Conservation (phyloP, 305 asterid species). For the Fraxinus baroniana region DNA sequence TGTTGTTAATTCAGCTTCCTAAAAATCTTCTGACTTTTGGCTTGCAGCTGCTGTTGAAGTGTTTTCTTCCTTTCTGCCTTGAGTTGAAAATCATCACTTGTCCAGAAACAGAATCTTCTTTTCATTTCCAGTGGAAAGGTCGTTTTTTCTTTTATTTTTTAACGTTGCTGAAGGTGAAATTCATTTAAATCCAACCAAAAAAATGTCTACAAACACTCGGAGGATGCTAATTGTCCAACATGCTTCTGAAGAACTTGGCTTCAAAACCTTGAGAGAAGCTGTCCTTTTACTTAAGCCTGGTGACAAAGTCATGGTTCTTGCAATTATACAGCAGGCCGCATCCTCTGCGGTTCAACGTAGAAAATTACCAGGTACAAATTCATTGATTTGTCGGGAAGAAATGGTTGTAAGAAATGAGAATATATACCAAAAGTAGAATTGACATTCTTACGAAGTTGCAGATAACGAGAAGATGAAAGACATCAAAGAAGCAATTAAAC, state of each 20-base stretch:
- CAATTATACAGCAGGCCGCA: slow-evolving; percentile 30
- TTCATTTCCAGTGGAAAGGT: not conserved
- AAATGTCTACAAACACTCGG: slow-evolving; percentile 28
- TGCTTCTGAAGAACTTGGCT: slow-evolving; percentile 35
- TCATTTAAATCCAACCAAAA: not conserved
- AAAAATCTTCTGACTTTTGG: not conserved
- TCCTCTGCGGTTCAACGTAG: slow-evolving; percentile 19
- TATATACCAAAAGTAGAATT: not conserved
- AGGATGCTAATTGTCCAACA: slow-evolving; percentile 48
- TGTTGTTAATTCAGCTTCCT: not conserved
- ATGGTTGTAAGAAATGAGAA: not conserved
- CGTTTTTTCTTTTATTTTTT: not conserved
- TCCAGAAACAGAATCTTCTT: not conserved
- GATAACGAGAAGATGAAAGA: slow-evolving; percentile 35
- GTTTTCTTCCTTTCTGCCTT: too few species aligned
- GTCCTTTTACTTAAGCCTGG: slow-evolving; percentile 32
- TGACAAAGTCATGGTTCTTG: slow-evolving; percentile 42
- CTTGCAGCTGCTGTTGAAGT: too few species aligned
- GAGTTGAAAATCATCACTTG: not conserved
- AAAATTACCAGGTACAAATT: slow-evolving; percentile 12
- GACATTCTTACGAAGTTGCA: not conserved
- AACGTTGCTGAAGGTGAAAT: not conserved
- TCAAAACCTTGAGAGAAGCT: slow-evolving; percentile 21
- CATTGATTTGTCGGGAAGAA: not conserved
- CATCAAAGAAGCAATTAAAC: slow-evolving; percentile 27